Conservation (phyloP, 2,329 filamentous ascomycete genomes). For the Phialemonium atrogriseum region DNA sequence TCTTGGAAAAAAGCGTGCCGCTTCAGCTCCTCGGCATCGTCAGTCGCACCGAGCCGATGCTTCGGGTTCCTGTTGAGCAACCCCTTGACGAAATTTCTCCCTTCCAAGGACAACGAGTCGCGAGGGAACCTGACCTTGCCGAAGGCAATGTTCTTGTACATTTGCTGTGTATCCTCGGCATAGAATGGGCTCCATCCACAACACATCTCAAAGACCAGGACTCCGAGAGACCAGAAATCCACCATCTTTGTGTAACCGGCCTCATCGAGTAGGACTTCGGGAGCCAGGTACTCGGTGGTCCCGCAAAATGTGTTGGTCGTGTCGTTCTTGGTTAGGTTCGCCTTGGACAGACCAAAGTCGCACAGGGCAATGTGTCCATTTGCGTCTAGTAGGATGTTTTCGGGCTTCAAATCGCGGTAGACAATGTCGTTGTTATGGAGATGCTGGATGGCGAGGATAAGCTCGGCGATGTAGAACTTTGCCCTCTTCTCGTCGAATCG, state of each 20-base stretch:
- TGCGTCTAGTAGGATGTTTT: conserved; percentile 93
- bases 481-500: conserved; percentile 90
- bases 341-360: conserved; percentile 96
- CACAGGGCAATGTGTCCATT: conserved; percentile 97
- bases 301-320: conserved; percentile 99
- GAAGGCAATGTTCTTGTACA: conserved; percentile 99
- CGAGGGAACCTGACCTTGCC: conserved; percentile 95
- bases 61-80: conserved; percentile 94
- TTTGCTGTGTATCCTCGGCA: conserved; percentile 97
- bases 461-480: conserved; percentile 97
- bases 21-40: conserved; percentile 91
- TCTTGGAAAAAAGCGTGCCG: conserved; percentile 90
- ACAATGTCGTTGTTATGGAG: conserved; percentile 96
- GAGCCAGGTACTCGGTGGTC: conserved; percentile 94
- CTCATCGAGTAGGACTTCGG: conserved; percentile 91
- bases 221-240: conserved; percentile 97
- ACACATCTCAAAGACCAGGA: conserved; percentile 99
- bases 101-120: conserved; percentile 89
- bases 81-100: conserved; percentile 96
- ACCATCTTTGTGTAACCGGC: conserved; percentile 99
- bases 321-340: conserved; percentile 91
- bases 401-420: conserved; percentile 93
- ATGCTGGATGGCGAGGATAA: conserved; percentile 91
- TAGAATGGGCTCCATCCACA: conserved; percentile 99
- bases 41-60: conserved; percentile 82